Conservation (phyloP, 1,284 basidiomycete species). For the Trichosporon sp. region DNA sequence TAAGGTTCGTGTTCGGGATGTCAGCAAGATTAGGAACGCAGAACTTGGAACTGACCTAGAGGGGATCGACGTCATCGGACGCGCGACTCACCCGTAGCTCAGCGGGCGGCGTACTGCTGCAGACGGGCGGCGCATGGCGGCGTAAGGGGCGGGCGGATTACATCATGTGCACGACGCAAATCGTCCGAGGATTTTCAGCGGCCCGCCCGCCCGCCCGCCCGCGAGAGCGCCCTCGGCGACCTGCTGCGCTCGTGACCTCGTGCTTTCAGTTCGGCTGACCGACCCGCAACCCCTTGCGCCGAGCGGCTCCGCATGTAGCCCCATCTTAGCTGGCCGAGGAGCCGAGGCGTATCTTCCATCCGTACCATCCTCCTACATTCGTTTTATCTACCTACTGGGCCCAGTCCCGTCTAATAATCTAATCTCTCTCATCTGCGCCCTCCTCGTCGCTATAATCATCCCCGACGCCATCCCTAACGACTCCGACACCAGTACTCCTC, state of each 20-base stretch:
- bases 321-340: not conserved
- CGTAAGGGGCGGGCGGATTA: not conserved
- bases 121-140: not conserved
- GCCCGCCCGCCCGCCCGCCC: not conserved
- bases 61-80: not conserved
- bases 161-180: not conserved
- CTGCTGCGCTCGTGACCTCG: not conserved
- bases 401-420: not conserved
- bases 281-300: not conserved
- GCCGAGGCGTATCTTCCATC: not conserved
- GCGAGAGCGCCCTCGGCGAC: not conserved
- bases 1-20: not conserved
- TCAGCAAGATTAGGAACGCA: conserved; percentile 1
- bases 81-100: not conserved
- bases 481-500: not conserved
- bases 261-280: not conserved
- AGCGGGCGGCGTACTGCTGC: not conserved
- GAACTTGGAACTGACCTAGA: not conserved
- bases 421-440: not conserved
- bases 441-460: too few species aligned
- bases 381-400: not conserved
- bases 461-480: not conserved
- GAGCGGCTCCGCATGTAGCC: too few species aligned
- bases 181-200: not conserved
- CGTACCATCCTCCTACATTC: not conserved